Percentiles rank a stretch among this genome's conserved stretches.
Evolutionary conservation across 768 basidiomycete genomes (phyloP).

Genomic region (Kondoa subrosea): DNA sequence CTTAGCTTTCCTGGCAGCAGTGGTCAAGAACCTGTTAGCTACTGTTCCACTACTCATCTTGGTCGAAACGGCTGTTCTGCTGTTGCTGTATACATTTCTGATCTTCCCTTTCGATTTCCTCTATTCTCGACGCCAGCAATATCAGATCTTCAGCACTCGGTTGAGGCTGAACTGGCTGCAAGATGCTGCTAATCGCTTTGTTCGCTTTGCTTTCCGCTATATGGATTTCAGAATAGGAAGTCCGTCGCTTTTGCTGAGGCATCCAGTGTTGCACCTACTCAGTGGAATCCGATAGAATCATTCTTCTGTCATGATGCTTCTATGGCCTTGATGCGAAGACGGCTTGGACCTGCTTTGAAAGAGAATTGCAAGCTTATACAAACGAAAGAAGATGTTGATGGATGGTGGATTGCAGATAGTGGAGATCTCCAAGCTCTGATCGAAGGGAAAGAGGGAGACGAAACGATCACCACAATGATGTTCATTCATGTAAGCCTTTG

Average conservation of each 20-base stretch:
- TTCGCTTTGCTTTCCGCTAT: conserved; percentile 1
- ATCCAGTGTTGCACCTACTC: not conserved
- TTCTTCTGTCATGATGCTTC: not conserved
- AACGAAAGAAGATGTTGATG: not conserved
- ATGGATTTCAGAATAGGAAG: conserved; percentile 3
- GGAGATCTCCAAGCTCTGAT: not conserved
- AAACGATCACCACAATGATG: not conserved
- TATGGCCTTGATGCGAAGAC: not conserved
- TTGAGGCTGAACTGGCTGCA: not conserved
- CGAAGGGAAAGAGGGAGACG: not conserved
- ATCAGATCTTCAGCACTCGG: not conserved
- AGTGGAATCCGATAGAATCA: not conserved
- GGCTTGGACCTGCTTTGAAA: not conserved
- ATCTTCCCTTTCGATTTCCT: not conserved
- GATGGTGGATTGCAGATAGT: conserved; percentile 1
- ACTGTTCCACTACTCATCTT: not conserved
- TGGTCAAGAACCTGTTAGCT: not conserved
- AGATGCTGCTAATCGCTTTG: not conserved
- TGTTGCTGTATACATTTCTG: not conserved
- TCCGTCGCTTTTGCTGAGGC: no score
- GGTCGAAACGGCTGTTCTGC: not conserved
- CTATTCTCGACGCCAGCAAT: not conserved
- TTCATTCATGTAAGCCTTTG: not conserved
- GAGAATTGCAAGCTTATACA: not conserved
- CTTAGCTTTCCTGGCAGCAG: not conserved